phyloP scores from a whole-genome alignment of 1,139 yeast species.

The Debaryomyces fabryi region DNA sequence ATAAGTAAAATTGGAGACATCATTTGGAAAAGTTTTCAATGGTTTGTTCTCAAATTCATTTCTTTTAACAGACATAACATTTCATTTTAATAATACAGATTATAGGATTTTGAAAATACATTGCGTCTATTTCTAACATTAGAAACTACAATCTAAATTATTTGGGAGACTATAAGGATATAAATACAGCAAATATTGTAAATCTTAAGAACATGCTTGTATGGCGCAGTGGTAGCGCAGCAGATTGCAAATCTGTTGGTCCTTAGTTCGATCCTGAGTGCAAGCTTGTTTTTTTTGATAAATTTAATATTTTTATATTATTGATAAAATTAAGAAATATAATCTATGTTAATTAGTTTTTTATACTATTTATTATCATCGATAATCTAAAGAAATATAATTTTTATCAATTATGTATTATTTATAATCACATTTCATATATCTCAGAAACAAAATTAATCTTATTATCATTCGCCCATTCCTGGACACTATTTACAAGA shows the following conservation, averaged over 20 bases:
- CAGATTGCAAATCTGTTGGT: conserved; percentile 60
- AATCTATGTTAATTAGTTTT: too few species aligned
- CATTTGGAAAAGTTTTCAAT: neutral
- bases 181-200: too few species aligned
- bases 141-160: neutral
- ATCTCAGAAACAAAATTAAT: conserved; percentile 49
- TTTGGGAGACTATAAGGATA: neutral
- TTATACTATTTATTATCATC: too few species aligned
- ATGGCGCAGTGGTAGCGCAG: conserved; percentile 61
- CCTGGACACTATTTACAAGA: conserved; percentile 50
- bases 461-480: conserved; percentile 41
- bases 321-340: too few species aligned
- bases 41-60: neutral
- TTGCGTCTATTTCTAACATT: too few species aligned
- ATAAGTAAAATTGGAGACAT: conserved; percentile 39
- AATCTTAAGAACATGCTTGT: conserved; percentile 43
- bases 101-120: neutral
- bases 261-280: conserved; percentile 55
- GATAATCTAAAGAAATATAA: too few species aligned
- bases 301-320: too few species aligned
- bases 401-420: neutral
- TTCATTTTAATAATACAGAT: neutral
- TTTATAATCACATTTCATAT: conserved; percentile 30
- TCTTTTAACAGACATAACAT: conserved; percentile 9
- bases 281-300: conserved; percentile 33